A percentile compares a stretch with the other conserved stretches of the same genome.
Evolutionary conservation across 495 filamentous ascomycete genomes (phyloP).

Genomic region (Aspergillus coremiiformis): DNA sequence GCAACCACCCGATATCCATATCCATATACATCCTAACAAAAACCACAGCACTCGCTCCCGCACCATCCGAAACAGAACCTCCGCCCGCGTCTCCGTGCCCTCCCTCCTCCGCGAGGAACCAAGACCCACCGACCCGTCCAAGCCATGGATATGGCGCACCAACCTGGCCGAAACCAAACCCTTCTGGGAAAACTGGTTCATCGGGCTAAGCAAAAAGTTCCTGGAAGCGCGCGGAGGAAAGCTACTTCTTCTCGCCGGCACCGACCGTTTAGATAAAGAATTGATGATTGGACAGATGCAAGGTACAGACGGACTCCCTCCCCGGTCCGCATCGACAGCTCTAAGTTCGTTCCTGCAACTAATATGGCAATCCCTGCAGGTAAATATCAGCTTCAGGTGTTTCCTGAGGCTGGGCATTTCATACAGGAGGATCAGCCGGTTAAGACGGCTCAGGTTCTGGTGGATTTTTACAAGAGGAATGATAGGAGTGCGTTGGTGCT

Average conservation of each 20-base stretch:
- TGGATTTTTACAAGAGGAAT: constrained; percentile 87
- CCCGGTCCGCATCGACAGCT: neutral
- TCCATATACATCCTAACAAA: neutral
- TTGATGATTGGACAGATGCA: constrained; percentile 98
- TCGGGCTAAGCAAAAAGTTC: constrained; percentile 82
- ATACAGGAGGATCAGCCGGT: constrained; percentile 91
- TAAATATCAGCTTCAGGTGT: constrained; percentile 91
- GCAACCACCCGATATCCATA: too few species aligned
- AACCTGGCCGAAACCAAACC: constrained; percentile 76
- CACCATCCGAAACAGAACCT: constrained; percentile 74
- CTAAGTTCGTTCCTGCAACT: neutral
- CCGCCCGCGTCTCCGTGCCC: constrained; percentile 82
- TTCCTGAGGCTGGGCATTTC: constrained; percentile 94
- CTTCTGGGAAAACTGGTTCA: constrained; percentile 94
- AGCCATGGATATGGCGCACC: constrained; percentile 75
- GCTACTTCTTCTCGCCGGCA: constrained; percentile 82
- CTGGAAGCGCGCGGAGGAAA: constrained; percentile 79
- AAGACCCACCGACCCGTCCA: constrained; percentile 25
- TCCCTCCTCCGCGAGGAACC: constrained; percentile 55
- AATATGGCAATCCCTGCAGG: constrained; percentile 37
- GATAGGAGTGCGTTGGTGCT: constrained; percentile 77
- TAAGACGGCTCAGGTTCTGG: constrained; percentile 74
- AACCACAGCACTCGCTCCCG: constrained; percentile 66
- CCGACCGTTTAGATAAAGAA: constrained; percentile 89
- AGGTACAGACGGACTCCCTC: constrained; percentile 45